Conservation (phyloP, 2,329 filamentous ascomycete genomes). For the Cladophialophora exuberans region DNA sequence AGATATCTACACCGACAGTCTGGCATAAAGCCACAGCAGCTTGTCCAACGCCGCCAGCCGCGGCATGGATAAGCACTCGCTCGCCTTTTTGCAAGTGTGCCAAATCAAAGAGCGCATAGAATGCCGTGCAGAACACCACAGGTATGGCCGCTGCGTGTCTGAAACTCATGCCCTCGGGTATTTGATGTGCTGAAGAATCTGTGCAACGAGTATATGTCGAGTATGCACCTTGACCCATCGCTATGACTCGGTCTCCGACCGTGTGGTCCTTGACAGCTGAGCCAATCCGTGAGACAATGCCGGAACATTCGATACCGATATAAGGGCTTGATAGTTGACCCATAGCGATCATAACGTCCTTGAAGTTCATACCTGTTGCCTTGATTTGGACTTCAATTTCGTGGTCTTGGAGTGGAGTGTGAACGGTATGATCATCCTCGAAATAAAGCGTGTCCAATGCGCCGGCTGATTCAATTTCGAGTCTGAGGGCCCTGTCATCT, state of each 20-base stretch:
- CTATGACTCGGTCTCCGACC: constrained; percentile 39
- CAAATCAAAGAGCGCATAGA: constrained; percentile 35
- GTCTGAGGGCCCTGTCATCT: constrained; percentile 2
- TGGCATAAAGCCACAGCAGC: constrained; percentile 35
- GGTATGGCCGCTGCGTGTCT: constrained; percentile 34
- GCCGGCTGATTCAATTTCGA: constrained; percentile 32
- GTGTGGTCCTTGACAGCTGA: constrained; percentile 35
- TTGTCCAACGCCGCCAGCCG: constrained; percentile 28
- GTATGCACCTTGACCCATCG: not conserved
- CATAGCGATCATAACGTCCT: constrained; percentile 42
- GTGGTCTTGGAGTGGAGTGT: constrained; percentile 31
- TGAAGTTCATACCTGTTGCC: constrained; percentile 42
- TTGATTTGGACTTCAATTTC: constrained; percentile 40
- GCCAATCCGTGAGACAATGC: constrained; percentile 39
- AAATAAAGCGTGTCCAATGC: constrained; percentile 34
- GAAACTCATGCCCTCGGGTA: constrained; percentile 22
- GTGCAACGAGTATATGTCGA: not conserved
- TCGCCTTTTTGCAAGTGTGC: constrained; percentile 29
- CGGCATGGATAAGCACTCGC: constrained; percentile 33
- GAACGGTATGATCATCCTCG: constrained; percentile 27
- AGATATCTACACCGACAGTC: constrained; percentile 31
- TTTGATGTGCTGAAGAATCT: not conserved
- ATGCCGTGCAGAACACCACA: constrained; percentile 35
- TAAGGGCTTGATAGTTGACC: constrained; percentile 33
- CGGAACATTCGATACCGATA: constrained; percentile 42